These are phyloP conservation scores for Gamsiella multidivaricata DNA, from an alignment of 192 early-diverging fungal genomes.

Conservation along the genomic window DNA sequence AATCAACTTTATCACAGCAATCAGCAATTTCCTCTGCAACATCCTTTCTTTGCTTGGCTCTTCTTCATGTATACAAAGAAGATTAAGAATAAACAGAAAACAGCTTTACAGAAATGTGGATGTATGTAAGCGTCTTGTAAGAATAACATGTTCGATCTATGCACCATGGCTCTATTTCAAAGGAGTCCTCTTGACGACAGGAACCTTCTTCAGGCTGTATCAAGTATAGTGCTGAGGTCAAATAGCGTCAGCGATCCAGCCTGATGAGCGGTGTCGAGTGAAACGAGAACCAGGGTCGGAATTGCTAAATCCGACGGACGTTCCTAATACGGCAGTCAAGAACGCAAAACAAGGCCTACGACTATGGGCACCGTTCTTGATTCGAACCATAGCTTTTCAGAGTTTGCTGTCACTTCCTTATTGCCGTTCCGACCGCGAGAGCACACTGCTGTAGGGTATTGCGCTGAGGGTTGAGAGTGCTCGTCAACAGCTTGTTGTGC, in stretches of 20 bases:
- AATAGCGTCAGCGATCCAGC: constrained; percentile 89
- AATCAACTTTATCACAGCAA: not conserved
- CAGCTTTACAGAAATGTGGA: not conserved
- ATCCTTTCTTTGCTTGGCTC: too few relatives aligned
- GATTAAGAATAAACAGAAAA: not conserved
- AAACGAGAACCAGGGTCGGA: constrained; percentile 95
- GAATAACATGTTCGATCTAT: not conserved
- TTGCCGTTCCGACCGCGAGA: too few relatives aligned
- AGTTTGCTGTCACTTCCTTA: too few relatives aligned
- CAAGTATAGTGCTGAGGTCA: constrained; percentile 82
- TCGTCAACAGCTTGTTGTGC: too few relatives aligned
- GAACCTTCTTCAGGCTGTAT: constrained; percentile 72
- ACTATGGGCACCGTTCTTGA: too few relatives aligned
- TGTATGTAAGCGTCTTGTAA: not conserved
- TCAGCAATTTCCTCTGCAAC: not conserved
- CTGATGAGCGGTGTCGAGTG: constrained; percentile 94
- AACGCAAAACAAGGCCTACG: too few relatives aligned
- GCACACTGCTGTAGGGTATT: too few relatives aligned
- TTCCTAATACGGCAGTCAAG: too few relatives aligned
- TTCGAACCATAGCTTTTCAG: too few relatives aligned
- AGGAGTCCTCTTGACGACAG: constrained; percentile 51
- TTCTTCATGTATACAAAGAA: too few relatives aligned
- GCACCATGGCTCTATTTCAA: constrained; percentile 20
- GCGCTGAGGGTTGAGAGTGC: too few relatives aligned
- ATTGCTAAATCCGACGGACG: too few relatives aligned